Evolutionary conservation across 768 basidiomycete genomes (phyloP).

Genomic region (Strobilomyces echinocephalus): DNA sequence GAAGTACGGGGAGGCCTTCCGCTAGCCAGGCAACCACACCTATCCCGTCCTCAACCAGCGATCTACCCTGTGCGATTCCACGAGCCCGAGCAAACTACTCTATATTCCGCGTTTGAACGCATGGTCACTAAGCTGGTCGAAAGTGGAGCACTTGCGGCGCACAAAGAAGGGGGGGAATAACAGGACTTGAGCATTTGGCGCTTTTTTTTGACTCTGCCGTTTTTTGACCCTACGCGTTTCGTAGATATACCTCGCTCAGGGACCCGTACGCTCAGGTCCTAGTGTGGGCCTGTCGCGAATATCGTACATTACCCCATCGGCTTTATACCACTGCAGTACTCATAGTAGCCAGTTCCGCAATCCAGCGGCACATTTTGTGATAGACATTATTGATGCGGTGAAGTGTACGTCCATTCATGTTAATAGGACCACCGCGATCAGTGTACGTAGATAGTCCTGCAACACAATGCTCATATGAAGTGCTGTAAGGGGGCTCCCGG

Average conservation of each 20-base stretch:
- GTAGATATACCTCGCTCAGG: not conserved
- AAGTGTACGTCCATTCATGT: not conserved
- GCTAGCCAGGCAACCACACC: not conserved
- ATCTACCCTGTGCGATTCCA: conserved; percentile 7
- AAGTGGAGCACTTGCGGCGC: conserved; percentile 12
- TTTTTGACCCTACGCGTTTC: too few relatives aligned
- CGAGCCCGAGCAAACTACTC: conserved; percentile 14
- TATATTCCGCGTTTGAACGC: conserved; percentile 19
- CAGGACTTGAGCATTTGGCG: not conserved
- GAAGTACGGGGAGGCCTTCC: conserved; percentile 11
- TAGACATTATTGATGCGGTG: too few relatives aligned
- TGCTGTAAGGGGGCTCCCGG: conserved; percentile 1
- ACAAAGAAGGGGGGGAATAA: not conserved
- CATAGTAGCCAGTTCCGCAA: not conserved
- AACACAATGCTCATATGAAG: conserved; percentile 1
- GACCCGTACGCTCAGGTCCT: not conserved
- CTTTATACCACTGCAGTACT: not conserved
- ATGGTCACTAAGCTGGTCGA: conserved; percentile 22
- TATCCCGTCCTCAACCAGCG: conserved; percentile 24
- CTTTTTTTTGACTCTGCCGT: too few relatives aligned
- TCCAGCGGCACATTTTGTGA: too few relatives aligned
- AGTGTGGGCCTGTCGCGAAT: not conserved
- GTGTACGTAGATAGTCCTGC: not conserved
- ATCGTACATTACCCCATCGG: not conserved
- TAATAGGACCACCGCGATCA: not conserved